Percentiles rank a stretch among this genome's conserved stretches.
These are phyloP conservation scores for Nothopassalora personata DNA, from an alignment of 2,329 filamentous ascomycete genomes.

Conservation along the genomic window DNA sequence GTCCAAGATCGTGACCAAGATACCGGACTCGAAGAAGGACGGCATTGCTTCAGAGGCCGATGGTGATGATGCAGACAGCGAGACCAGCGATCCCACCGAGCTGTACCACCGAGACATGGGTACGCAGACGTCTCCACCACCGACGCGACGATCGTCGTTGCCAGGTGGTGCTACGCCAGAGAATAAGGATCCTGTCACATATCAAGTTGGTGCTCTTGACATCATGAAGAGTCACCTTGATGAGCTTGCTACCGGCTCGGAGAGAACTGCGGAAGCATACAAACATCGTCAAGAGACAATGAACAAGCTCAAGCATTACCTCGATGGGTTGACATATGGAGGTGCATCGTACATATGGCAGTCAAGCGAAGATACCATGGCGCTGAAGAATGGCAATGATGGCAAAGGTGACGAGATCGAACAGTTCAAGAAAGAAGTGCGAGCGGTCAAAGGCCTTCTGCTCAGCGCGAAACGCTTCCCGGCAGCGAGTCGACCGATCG, in stretches of 20 bases:
- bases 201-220: constrained; percentile 34
- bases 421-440: constrained; percentile 67
- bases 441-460: constrained; percentile 72
- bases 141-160: constrained; percentile 37
- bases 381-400: constrained; percentile 28
- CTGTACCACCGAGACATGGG: constrained; percentile 77
- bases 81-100: constrained; percentile 62
- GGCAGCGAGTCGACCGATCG: constrained; percentile 10
- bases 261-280: constrained; percentile 49
- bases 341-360: constrained; percentile 14
- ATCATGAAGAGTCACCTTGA: constrained; percentile 48
- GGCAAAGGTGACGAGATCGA: constrained; percentile 60
- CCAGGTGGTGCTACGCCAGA: constrained; percentile 12
- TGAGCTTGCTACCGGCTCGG: constrained; percentile 47
- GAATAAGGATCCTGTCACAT: constrained; percentile 24
- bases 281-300: constrained; percentile 48
- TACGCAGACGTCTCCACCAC: constrained; percentile 63
- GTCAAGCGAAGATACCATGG: constrained; percentile 33
- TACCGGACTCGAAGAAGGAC: constrained; percentile 20
- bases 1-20: constrained; percentile 27
- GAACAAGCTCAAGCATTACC: constrained; percentile 56
- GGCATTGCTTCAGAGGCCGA: constrained; percentile 33
- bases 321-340: constrained; percentile 55
- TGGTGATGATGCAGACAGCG: constrained; percentile 45
- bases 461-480: constrained; percentile 67